Evolutionary conservation across 331 rosid genomes (phyloP), one percentile per base, ranked within the genome.

Genomic region (Pyrus hybrid): DNA sequence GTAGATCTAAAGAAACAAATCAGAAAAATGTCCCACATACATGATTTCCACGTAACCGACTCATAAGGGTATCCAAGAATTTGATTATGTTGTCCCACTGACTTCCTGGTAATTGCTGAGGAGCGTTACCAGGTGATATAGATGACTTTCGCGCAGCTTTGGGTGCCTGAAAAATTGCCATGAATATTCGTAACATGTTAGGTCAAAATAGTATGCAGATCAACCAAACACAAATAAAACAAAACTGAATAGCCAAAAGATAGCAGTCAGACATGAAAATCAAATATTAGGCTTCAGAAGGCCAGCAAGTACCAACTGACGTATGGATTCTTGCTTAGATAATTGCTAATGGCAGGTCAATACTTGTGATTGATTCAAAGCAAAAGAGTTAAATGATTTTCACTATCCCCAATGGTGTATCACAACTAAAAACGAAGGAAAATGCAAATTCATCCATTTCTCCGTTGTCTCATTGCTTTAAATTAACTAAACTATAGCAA

Each of bases 11-110:
- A 22, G 26, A 14, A 26, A 12, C 32, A 16, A 73, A 62, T 18
- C 25, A 13, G 29, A 41, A 25, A 43, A 72, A 21, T 7, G 5
- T 28, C 26, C 65, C 69, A 82, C 97, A 60, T 95, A 95, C 99
- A 85, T 95, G 93, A 83, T 90, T 95, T 71, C 17, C 80, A 16
- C 82, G 73, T 77, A 95, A 82, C 71, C 81, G 92, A 77, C 83
- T 80, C 99, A 95, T 95, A 57, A 92, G 89, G 68, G 93, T 82
- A 85, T 95, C 97, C 88, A 95, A 79, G 83, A 90, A 95, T 71
- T 87, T 95, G 80, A 90, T 80, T 70, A 95, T 92, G 75, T 89
- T 92, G 83, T 87, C 91, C 99, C 99, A 95, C 79, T 88, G 99
- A 76, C 93, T 91, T 71, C 83, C 87, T 62, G 93, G 71, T 68